Evolutionary conservation across 768 basidiomycete genomes (phyloP), one percentile per base, ranked within the genome.

Genomic region (Naematelia aurantialba): DNA sequence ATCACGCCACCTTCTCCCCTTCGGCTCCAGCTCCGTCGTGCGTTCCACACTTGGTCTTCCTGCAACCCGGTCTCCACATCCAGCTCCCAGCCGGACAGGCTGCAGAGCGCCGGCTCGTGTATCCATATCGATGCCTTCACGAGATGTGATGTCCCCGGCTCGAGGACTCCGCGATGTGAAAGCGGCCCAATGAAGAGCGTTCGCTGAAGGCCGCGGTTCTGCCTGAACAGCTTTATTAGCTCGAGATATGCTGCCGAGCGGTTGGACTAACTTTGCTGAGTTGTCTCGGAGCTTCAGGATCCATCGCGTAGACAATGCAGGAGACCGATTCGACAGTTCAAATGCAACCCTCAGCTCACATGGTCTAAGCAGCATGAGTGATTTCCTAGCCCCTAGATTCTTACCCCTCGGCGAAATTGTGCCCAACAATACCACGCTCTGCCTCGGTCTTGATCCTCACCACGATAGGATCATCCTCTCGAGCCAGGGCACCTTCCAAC

Each of bases 321-420:
- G 76, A 0, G 91, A 94, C 62, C 85, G 81, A 70, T 93, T 94
- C 26, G 83, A 82, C 26, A 94, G 61, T 14, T 76, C 78, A 62
- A 92, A 82, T 5, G 79, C 70, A 13, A 88, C 78, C 5, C 51
- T 52, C 1, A 60, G n/a, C 26, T 52, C 8, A 45, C 50, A 52
- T 3, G 58, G 45, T 27, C 58, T 48, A 10, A 31, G 21, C 4
- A 24, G 22, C 24, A 34, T 52, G 10, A 25, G 42, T 39, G 26
- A 22, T 25, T 21, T 22, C 52, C 25, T 2, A 27, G 11, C 57
- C 21, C 42, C 26, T 26, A 27, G 17, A 10, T 47, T 34, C 17
- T 14, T 65, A 92, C 91, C 87, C 87, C 56, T 76, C 60, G 1
- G 78, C 76, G 65, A 93, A 92, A 73, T 89, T 84, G 68, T 90